Evolutionary conservation across 306 rosid species (phyloP), one percentile per base, ranked within the genome.

Genomic region (Prunus mume): DNA sequence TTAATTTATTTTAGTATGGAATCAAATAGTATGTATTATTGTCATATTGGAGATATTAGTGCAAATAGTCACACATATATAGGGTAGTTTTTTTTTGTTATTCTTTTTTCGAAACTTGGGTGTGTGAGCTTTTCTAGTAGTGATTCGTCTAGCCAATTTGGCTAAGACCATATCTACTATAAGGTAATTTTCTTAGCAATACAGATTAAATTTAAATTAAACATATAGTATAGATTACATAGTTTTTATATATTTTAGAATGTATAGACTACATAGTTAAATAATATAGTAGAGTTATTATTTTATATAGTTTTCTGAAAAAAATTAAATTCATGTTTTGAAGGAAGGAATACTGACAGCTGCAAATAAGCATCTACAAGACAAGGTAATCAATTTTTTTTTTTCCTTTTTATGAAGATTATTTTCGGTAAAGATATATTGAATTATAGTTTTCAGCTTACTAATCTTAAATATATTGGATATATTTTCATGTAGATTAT

Each of bases 291-390:
- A 13, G n/a, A 5, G 18, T 51, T 17, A 51, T 22, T 34, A 1
- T 1, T n/a, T 58, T 43, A 17, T 6, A 1, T 6, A n/a, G 19
- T 22, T 17, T 75, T 49, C 63, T 75, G 20, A 63, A 4, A 19
- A 12, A 12, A 2, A 54, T 28, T 22, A 19, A 41, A 17, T 65
- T 54, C 38, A 45, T 28, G 50, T 54, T 56, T 27, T 72, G 82
- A 75, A 83, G 86, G 86, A 83, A 63, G 79, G 72, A 34, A 56
- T 78, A 20, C 74, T 83, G 74, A 74, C 62, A 52, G 80, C 86
- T 63, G 86, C 79, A 51, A 83, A 83, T 60, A 78, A 74, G 58
- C 69, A 46, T 69, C 86, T 83, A 55, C 80, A 78, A 43, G 86
- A 83, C 34, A 73, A 83, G 86, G 86, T 83, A 69, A 65, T 22